Percentiles rank a stretch among this genome's conserved stretches.
Conservation (phyloP, 768 basidiomycete genomes). For the Rhizopogon salebrosus region DNA sequence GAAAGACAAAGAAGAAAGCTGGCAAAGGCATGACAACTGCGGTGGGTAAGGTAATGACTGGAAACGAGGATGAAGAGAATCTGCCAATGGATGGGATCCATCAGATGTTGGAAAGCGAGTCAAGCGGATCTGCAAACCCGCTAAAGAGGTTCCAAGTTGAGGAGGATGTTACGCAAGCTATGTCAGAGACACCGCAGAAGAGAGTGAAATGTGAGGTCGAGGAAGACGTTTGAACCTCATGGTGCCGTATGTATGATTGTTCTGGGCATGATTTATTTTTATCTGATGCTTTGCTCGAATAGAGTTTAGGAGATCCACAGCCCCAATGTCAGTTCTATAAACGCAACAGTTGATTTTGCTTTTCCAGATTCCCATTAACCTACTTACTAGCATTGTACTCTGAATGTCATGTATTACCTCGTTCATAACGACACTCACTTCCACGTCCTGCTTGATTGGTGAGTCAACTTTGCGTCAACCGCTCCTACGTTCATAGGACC, state of each 20-base stretch:
- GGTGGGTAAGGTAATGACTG: slow-evolving; percentile 8
- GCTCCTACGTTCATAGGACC: too few relatives aligned
- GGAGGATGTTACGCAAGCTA: slow-evolving; percentile 23
- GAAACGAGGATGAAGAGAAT: not conserved
- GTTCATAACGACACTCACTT: too few relatives aligned
- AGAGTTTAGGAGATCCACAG: too few relatives aligned
- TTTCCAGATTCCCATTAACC: too few relatives aligned
- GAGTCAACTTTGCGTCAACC: too few relatives aligned
- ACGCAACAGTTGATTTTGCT: too few relatives aligned
- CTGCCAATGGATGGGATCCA: not conserved
- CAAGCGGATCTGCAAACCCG: slow-evolving; percentile 1
- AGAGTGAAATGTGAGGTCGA: slow-evolving; percentile 17
- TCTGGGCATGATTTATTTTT: not conserved
- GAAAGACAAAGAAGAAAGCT: slow-evolving; percentile 29
- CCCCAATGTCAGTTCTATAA: too few relatives aligned
- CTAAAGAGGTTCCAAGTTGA: slow-evolving; percentile 14
- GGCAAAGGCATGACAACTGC: slow-evolving; percentile 10
- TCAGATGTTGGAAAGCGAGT: slow-evolving; percentile 1
- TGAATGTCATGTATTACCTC: too few relatives aligned
- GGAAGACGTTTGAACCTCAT: not conserved
- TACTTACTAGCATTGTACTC: too few relatives aligned
- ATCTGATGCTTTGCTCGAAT: not conserved
- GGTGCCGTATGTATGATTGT: not conserved
- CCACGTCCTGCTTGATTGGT: too few relatives aligned
- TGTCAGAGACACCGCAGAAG: slow-evolving; percentile 22